A percentile compares a stretch with the other conserved stretches of the same genome.
phyloP scores from a whole-genome alignment of 805 yeast species.

The Groenewaldozyma salmanticensis region DNA sequence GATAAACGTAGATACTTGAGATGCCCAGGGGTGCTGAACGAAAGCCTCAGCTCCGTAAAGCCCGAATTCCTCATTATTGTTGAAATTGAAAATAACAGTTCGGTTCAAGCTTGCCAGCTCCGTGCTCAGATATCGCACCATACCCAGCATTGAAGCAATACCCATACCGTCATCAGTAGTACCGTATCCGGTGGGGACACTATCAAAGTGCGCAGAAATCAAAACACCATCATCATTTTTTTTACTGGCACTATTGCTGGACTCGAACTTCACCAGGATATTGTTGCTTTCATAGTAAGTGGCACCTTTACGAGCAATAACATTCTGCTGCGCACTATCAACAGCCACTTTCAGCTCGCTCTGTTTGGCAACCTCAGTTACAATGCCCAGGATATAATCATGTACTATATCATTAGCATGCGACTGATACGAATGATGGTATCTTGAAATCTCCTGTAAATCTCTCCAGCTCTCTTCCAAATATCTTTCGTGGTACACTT shows the following conservation, averaged over 20 bases:
- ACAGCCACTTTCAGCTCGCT: constrained; percentile 41
- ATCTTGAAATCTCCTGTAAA: constrained; percentile 54
- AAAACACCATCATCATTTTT: constrained; percentile 54
- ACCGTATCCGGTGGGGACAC: constrained; percentile 80
- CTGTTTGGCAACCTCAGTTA: constrained; percentile 30
- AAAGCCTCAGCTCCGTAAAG: constrained; percentile 72
- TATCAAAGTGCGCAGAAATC: constrained; percentile 79
- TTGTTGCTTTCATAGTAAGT: constrained; percentile 79
- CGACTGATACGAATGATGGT: constrained; percentile 73
- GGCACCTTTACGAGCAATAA: constrained; percentile 18
- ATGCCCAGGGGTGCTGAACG: constrained; percentile 62
- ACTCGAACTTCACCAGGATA: constrained; percentile 65
- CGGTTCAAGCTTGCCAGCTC: constrained; percentile 47
- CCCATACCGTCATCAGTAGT: constrained; percentile 93
- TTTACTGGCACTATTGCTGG: constrained; percentile 31
- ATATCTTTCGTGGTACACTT: constrained; percentile 7
- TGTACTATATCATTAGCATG: constrained; percentile 69
- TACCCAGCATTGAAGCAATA: constrained; percentile 66
- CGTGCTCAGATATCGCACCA: constrained; percentile 41
- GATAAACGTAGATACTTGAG: constrained; percentile 46
- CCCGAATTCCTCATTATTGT: constrained; percentile 85
- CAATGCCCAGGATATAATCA: constrained; percentile 45
- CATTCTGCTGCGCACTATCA: constrained; percentile 19
- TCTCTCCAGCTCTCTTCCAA: constrained; percentile 49
- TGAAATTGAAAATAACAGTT: constrained; percentile 73